Evolutionary conservation across 768 basidiomycete species (phyloP).

Genomic region (Tricholoma terreum): DNA sequence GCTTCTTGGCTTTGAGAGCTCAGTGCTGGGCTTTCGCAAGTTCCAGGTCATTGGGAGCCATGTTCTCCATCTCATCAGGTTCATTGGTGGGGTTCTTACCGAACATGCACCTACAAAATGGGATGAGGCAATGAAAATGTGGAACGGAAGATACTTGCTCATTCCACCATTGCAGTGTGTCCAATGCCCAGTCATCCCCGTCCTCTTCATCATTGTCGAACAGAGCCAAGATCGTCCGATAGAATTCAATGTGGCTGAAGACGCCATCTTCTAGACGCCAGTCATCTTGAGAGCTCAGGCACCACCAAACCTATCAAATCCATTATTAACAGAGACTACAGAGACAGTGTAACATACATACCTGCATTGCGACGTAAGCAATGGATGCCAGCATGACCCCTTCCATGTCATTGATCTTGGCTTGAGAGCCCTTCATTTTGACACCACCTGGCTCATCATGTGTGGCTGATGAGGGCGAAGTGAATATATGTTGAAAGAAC

Average conservation of each 20-base stretch:
- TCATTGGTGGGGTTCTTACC: not conserved
- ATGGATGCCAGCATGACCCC: constrained; percentile 4
- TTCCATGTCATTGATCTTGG: constrained; percentile 4
- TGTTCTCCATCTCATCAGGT: not conserved
- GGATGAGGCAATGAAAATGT: not conserved
- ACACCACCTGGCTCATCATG: not conserved
- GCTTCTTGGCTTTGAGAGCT: not conserved
- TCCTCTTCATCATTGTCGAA: constrained; percentile 3
- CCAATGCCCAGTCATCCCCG: constrained; percentile 2
- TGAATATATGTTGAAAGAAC: constrained; percentile 12
- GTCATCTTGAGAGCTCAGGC: constrained; percentile 7
- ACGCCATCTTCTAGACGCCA: constrained; percentile 6
- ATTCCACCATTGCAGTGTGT: constrained; percentile 12
- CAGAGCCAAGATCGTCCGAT: not conserved
- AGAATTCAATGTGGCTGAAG: constrained; percentile 6
- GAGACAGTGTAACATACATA: constrained; percentile 1
- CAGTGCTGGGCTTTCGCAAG: not conserved
- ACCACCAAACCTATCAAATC: not conserved
- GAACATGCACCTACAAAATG: not conserved
- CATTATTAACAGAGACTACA: not conserved
- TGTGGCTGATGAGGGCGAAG: constrained; percentile 4
- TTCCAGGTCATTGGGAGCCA: not conserved
- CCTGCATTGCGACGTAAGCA: constrained; percentile 12
- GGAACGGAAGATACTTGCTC: not conserved
- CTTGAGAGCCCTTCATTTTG: constrained; percentile 5